These are phyloP conservation scores for Lizonia empirigonia DNA, from an alignment of 2,329 filamentous ascomycete genomes.

Conservation along the genomic window DNA sequence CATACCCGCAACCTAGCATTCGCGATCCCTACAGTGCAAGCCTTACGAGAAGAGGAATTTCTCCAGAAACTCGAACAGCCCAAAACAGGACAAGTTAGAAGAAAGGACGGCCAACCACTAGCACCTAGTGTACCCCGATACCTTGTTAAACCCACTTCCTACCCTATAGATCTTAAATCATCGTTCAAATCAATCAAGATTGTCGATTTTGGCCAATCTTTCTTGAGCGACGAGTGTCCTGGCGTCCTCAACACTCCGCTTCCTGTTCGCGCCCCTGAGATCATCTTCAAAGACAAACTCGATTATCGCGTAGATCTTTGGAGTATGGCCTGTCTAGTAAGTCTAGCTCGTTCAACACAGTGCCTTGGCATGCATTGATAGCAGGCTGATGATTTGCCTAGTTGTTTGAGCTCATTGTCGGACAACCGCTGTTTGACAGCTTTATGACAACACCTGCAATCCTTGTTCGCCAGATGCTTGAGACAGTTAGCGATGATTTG, in stretches of 20 bases:
- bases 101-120: conserved; percentile 26
- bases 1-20: conserved; percentile 37
- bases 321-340: conserved; percentile 48
- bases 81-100: conserved; percentile 20
- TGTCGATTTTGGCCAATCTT: conserved; percentile 50
- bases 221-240: conserved; percentile 29
- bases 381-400: conserved; percentile 15
- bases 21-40: conserved; percentile 24
- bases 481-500: conserved; percentile 44
- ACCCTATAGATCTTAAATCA: background rate
- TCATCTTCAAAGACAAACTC: conserved; percentile 45
- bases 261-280: conserved; percentile 46
- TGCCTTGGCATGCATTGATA: background rate
- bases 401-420: conserved; percentile 50
- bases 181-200: conserved; percentile 20
- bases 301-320: conserved; percentile 50
- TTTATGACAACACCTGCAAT: conserved; percentile 42
- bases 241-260: conserved; percentile 45
- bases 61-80: conserved; percentile 24
- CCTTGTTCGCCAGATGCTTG: conserved; percentile 46
- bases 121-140: conserved; percentile 26
- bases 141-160: conserved; percentile 22
- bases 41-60: conserved; percentile 25
- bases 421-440: conserved; percentile 49
- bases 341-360: conserved; percentile 10